Evolutionary conservation across 179 eudicot genomes (phyloP), one percentile per base, ranked within the genome.

Genomic region (Spinacia oleracea): DNA sequence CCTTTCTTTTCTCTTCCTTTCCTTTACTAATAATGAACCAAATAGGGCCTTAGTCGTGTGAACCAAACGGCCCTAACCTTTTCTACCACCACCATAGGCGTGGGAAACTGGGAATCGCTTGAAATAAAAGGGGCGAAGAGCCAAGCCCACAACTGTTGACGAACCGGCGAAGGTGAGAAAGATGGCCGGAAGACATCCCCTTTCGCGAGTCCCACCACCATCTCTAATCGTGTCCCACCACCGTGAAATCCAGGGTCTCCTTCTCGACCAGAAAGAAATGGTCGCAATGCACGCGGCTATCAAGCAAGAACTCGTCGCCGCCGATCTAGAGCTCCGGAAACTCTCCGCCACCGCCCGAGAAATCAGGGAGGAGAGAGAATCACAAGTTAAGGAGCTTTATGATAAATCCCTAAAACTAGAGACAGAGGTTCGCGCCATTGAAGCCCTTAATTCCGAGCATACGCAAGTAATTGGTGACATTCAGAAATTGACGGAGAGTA

Each of bases 231-330:
- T 72, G 67, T 60, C 78, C 43, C 87, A 88, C 48, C 84, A 78
- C 79, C 90, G 86, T 21, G 89, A 93, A 64, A 87, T 91, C 75
- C 90, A 96, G 74, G 35, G 87, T 62, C 92, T 93, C 10, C 83
- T 89, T 34, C 34, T 63, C 21, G 97, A 96, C 82, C 89, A 90
- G 55, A 90, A 89, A 25, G 89, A 88, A 6, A 86, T 96, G 32
- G 85, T 88, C 10, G 86, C 90, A 43, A 83, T 86, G n/a, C 92
- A 89, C 88, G 85, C 86, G 8, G 89, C 93, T 1, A 91, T 93
- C 66, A 87, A 89, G 58, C 92, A 93, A 76, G 94, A 96, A 63
- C 87, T 93, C n/a, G 21, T 87, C 53, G 78, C 79, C 25, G 79
- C 91, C 7, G 83, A 89, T 23, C 89, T 84, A 32, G 94, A 93